These are phyloP conservation scores for Ciborinia camelliae DNA, from an alignment of 2,329 filamentous ascomycete genomes.

Conservation along the genomic window DNA sequence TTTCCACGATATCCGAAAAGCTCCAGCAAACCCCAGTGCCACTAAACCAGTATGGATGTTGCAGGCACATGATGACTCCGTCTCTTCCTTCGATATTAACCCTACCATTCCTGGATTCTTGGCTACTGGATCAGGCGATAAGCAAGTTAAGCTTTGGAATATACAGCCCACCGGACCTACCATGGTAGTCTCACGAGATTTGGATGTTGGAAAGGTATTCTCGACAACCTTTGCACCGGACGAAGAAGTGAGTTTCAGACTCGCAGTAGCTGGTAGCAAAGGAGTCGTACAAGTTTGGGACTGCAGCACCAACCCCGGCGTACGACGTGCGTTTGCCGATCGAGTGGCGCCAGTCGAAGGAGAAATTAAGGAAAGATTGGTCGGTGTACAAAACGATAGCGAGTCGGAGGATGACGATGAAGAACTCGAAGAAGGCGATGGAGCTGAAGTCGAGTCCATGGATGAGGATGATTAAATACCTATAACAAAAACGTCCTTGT, in stretches of 20 bases:
- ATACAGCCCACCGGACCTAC: constrained; percentile 74
- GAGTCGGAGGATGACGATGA: constrained; percentile 52
- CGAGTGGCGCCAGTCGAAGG: constrained; percentile 60
- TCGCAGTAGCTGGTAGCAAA: constrained; percentile 93
- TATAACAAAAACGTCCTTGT: not conserved
- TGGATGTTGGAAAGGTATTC: constrained; percentile 94
- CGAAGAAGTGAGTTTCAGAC: constrained; percentile 81
- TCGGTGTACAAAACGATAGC: constrained; percentile 67
- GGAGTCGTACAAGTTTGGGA: constrained; percentile 86
- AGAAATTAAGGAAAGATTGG: constrained; percentile 69
- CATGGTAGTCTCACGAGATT: constrained; percentile 86
- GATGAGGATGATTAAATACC: constrained; percentile 50
- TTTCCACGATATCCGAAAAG: constrained; percentile 81
- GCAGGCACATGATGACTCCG: constrained; percentile 89
- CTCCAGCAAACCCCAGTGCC: constrained; percentile 66
- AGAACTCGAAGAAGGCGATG: constrained; percentile 55
- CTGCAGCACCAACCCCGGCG: constrained; percentile 76
- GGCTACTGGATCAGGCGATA: constrained; percentile 90
- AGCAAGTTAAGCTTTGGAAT: constrained; percentile 96
- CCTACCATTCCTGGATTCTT: constrained; percentile 85
- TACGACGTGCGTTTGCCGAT: constrained; percentile 78
- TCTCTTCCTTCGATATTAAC: constrained; percentile 93
- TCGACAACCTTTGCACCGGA: constrained; percentile 88
- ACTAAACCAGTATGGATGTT: constrained; percentile 91
- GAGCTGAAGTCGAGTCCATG: constrained; percentile 52